These are phyloP conservation scores for Lachnellula subtilissima DNA, from an alignment of 2,329 filamentous ascomycete species.

Conservation along the genomic window DNA sequence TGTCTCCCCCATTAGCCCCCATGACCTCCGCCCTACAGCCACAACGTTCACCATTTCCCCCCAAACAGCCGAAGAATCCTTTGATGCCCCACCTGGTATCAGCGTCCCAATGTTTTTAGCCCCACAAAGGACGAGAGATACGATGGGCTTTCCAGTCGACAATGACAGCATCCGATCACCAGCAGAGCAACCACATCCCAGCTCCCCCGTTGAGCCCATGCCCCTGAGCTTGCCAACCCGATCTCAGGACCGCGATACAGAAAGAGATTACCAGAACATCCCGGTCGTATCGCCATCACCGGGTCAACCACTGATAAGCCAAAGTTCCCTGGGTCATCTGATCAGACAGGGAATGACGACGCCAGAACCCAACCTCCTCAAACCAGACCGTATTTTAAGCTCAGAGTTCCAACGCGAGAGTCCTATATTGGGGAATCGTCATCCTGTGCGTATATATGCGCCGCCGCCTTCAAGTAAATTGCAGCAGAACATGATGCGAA, in stretches of 20 bases:
- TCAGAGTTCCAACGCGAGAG: slow-evolving; percentile 12
- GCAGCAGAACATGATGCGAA: slow-evolving; percentile 5
- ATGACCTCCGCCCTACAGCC: not conserved
- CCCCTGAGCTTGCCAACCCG: too few species aligned
- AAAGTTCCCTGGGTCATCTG: slow-evolving; percentile 14
- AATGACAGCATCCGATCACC: too few species aligned
- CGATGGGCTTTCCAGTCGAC: slow-evolving; percentile 23
- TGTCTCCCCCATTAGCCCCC: not conserved
- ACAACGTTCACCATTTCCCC: not conserved
- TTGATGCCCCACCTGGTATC: not conserved
- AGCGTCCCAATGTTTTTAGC: slow-evolving; percentile 2
- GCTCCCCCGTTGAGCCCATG: too few species aligned
- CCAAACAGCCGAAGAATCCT: not conserved
- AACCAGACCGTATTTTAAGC: slow-evolving; percentile 1
- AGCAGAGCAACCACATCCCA: too few species aligned
- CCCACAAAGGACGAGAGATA: slow-evolving; percentile 13
- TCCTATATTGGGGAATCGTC: slow-evolving; percentile 5
- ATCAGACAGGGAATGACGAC: slow-evolving; percentile 6
- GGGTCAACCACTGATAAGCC: slow-evolving; percentile 9
- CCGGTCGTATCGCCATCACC: slow-evolving; percentile 13
- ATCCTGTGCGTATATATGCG: not conserved
- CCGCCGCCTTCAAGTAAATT: not conserved
- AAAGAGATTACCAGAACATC: slow-evolving; percentile 1
- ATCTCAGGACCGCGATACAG: slow-evolving; percentile 1
- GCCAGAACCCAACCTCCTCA: slow-evolving; percentile 2